These are phyloP conservation scores for Pterocarpus santalinus DNA, from an alignment of 306 rosid genomes.

Conservation along the genomic window DNA sequence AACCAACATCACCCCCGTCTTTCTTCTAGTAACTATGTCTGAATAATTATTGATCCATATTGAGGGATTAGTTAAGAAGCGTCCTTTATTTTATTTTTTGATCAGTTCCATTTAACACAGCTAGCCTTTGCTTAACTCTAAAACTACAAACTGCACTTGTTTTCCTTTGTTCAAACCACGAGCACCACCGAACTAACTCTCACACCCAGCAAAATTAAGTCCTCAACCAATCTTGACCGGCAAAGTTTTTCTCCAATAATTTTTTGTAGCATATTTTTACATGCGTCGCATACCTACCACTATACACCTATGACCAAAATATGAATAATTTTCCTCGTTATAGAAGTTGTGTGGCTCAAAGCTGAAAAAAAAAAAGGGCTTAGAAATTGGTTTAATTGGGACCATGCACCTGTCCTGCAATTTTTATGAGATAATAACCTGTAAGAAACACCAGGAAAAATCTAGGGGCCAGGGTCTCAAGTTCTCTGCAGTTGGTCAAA, in stretches of 20 bases:
- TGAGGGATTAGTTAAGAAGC: constrained; percentile 34
- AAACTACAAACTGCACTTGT: constrained; percentile 27
- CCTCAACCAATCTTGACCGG: constrained; percentile 44
- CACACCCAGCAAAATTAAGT: constrained; percentile 5
- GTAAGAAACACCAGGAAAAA: not conserved
- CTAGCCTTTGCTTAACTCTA: constrained; percentile 41
- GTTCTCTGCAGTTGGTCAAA: not conserved
- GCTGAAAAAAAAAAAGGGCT: constrained; percentile 8
- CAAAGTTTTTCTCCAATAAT: not conserved
- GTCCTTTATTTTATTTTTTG: constrained; percentile 3
- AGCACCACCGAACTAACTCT: constrained; percentile 10
- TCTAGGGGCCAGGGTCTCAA: not conserved
- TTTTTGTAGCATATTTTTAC: not conserved
- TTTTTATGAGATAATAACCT: not conserved
- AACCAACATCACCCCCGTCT: constrained; percentile 34
- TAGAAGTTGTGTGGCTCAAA: constrained; percentile 47
- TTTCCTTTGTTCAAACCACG: constrained; percentile 39
- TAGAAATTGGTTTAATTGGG: constrained; percentile 41
- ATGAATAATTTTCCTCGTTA: constrained; percentile 42
- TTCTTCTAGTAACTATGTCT: constrained; percentile 13
- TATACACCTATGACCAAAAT: constrained; percentile 41
- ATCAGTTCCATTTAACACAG: not conserved
- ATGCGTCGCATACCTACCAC: constrained; percentile 42
- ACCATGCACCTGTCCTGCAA: constrained; percentile 27
- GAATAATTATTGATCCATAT: constrained; percentile 6